A percentile compares a stretch with the other conserved stretches of the same genome.
Evolutionary conservation across 2,329 filamentous ascomycete species (phyloP).

Genomic region (Sporothrix brasiliensis): DNA sequence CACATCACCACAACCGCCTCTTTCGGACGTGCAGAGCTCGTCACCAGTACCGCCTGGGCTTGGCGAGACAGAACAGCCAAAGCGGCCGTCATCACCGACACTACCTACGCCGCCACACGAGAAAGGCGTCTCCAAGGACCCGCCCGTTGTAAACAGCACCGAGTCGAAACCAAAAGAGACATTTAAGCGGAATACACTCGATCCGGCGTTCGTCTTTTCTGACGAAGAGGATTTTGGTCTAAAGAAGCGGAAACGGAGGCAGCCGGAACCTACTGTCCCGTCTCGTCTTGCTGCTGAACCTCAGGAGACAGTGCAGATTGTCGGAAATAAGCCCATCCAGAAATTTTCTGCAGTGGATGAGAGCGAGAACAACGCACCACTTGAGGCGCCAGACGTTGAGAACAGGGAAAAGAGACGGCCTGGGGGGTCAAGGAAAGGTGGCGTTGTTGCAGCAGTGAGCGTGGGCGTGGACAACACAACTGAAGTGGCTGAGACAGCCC

Average conservation of each 20-base stretch:
- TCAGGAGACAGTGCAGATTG: background rate
- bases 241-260: background rate
- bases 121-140: background rate
- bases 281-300: background rate
- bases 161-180: slow-evolving; percentile 12
- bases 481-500: background rate
- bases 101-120: slow-evolving; percentile 7
- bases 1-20: background rate
- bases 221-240: slow-evolving; percentile 43
- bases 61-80: background rate
- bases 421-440: slow-evolving; percentile 7
- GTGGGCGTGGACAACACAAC: background rate
- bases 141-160: background rate
- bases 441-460: too few species aligned
- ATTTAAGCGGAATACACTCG: slow-evolving; percentile 36
- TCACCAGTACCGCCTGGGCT: background rate
- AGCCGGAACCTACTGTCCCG: background rate
- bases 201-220: slow-evolving; percentile 43
- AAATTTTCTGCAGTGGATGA: background rate
- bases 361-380: background rate
- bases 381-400: background rate
- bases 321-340: background rate
- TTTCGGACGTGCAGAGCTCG: background rate
- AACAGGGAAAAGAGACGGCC: background rate
- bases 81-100: background rate